Conservation (phyloP, 306 rosid species). For the Trifolium fragiferum region DNA sequence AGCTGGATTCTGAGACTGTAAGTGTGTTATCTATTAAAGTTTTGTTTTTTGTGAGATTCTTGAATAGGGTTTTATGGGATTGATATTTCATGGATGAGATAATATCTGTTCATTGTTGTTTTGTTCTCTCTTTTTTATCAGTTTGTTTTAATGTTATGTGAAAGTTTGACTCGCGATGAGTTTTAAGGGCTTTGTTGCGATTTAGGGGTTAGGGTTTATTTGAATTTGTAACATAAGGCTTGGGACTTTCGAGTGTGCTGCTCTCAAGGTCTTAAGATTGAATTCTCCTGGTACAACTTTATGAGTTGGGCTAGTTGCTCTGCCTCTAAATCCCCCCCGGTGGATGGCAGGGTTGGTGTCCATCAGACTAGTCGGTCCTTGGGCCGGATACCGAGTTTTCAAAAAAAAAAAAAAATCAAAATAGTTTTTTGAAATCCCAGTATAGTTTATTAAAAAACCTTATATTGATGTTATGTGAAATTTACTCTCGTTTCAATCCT, state of each 20-base stretch:
- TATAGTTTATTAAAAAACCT: not conserved
- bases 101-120: not conserved
- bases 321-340: no score
- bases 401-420: no score
- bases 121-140: no score
- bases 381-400: no score
- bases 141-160: not conserved
- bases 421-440: not conserved
- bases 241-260: no score
- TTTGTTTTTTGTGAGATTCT: slow-evolving; percentile 1
- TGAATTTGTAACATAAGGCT: not conserved
- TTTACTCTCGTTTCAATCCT: not conserved
- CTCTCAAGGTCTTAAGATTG: no score
- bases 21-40: slow-evolving; percentile 38
- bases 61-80: slow-evolving; percentile 27
- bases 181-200: not conserved
- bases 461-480: not conserved
- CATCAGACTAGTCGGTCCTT: no score
- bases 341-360: no score
- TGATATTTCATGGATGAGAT: no score
- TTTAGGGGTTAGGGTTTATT: not conserved
- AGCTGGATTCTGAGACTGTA: slow-evolving; percentile 88
- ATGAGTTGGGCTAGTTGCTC: no score
- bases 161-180: not conserved
- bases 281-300: no score